These are phyloP conservation scores for Solanum chilense DNA, from an alignment of 257 asterid species.

Conservation along the genomic window DNA sequence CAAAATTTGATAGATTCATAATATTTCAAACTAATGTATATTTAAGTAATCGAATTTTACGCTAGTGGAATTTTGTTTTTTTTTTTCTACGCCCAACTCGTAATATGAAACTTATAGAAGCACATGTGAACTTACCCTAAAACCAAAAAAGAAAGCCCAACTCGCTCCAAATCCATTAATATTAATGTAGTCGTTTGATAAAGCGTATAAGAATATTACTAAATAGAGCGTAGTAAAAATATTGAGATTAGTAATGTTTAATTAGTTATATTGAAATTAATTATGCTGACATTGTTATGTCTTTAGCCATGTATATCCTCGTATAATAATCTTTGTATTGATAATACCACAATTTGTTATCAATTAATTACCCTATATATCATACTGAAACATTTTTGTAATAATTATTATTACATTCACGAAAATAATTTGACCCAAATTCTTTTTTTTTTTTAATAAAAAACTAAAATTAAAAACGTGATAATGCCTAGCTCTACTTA, in stretches of 20 bases:
- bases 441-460: background rate
- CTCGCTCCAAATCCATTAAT: background rate
- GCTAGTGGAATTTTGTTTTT: background rate
- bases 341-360: background rate
- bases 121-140: background rate
- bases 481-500: background rate
- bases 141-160: background rate
- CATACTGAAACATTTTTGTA: background rate
- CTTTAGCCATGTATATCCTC: background rate
- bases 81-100: too few species aligned
- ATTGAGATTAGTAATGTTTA: background rate
- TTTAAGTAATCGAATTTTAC: background rate
- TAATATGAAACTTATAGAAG: too few species aligned
- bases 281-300: background rate
- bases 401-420: background rate
- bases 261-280: background rate
- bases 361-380: background rate
- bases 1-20: too few species aligned
- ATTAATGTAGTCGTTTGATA: too few species aligned
- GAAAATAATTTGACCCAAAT: background rate
- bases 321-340: too few species aligned
- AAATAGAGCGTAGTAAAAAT: too few species aligned
- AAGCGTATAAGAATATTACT: too few species aligned
- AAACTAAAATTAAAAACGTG: background rate
- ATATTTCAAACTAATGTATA: too few species aligned